Percentiles rank a stretch among this genome's conserved stretches.
These are phyloP conservation scores for Phytophthora colocasiae DNA, from an alignment of 352 stramenopile species.

Conservation along the genomic window DNA sequence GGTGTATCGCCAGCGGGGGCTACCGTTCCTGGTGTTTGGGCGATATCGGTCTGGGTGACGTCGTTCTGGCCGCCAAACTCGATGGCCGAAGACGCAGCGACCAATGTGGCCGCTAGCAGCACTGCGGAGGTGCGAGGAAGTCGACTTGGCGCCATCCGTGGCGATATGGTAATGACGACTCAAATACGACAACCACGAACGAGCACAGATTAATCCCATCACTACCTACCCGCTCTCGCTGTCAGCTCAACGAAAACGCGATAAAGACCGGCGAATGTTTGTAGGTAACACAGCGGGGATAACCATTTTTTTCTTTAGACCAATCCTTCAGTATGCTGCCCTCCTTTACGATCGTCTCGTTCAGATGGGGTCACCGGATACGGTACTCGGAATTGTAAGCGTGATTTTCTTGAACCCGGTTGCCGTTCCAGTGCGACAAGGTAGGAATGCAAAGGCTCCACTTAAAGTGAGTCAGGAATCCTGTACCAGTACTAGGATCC, in stretches of 20 bases:
- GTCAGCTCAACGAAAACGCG: slow-evolving; percentile 2
- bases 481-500: too few relatives aligned
- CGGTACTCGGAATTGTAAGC: background rate
- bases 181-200: background rate
- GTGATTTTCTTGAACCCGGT: background rate
- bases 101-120: slow-evolving; percentile 12
- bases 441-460: background rate
- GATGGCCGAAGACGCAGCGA: slow-evolving; percentile 13
- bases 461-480: too few relatives aligned
- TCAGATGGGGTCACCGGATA: background rate
- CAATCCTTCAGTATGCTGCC: background rate
- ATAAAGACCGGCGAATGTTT: background rate
- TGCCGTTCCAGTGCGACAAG: background rate
- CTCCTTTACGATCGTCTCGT: background rate
- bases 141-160: slow-evolving; percentile 18
- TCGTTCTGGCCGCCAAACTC: slow-evolving; percentile 27
- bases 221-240: background rate
- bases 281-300: background rate
- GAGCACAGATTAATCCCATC: slow-evolving; percentile 6
- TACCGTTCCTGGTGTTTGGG: slow-evolving; percentile 16
- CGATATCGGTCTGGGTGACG: slow-evolving; percentile 18
- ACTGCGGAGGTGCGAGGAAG: slow-evolving; percentile 11
- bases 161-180: slow-evolving; percentile 17
- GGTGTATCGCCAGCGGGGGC: slow-evolving; percentile 3
- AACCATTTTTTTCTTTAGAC: background rate